phyloP scores from a whole-genome alignment of 352 stramenopile genomes.

The Phytophthora meadii region DNA sequence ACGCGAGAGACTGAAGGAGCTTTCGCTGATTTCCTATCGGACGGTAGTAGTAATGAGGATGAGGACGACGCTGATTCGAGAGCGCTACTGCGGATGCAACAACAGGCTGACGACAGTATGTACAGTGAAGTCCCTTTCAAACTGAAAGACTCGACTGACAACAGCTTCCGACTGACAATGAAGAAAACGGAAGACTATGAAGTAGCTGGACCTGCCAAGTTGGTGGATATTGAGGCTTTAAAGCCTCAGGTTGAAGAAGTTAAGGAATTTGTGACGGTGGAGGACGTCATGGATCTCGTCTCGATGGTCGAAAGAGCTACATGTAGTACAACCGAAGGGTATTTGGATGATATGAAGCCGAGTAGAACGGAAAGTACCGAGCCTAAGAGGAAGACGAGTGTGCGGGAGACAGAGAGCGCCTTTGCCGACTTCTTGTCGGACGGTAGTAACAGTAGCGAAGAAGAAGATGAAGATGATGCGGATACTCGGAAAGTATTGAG shows the following conservation, averaged over 20 bases:
- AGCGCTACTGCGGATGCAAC: slow-evolving; percentile 47
- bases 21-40: slow-evolving; percentile 57
- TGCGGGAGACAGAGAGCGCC: slow-evolving; percentile 9
- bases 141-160: not conserved
- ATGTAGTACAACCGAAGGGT: not conserved
- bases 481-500: slow-evolving; percentile 32
- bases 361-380: not conserved
- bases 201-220: not conserved
- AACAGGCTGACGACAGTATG: slow-evolving; percentile 54
- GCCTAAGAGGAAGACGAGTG: slow-evolving; percentile 14
- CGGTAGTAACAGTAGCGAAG: slow-evolving; percentile 27
- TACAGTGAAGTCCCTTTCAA: slow-evolving; percentile 37
- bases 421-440: slow-evolving; percentile 59
- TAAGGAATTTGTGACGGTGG: not conserved
- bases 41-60: slow-evolving; percentile 38
- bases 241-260: too few relatives aligned
- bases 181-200: not conserved
- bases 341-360: not conserved
- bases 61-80: slow-evolving; percentile 39
- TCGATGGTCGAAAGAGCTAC: slow-evolving; percentile 10
- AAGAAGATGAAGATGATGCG: slow-evolving; percentile 44
- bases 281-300: slow-evolving; percentile 15
- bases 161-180: slow-evolving; percentile 12
- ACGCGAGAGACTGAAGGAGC: slow-evolving; percentile 14
- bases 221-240: too few relatives aligned